Conservation (phyloP, 1,284 basidiomycete species). For the Grifola frondosa region DNA sequence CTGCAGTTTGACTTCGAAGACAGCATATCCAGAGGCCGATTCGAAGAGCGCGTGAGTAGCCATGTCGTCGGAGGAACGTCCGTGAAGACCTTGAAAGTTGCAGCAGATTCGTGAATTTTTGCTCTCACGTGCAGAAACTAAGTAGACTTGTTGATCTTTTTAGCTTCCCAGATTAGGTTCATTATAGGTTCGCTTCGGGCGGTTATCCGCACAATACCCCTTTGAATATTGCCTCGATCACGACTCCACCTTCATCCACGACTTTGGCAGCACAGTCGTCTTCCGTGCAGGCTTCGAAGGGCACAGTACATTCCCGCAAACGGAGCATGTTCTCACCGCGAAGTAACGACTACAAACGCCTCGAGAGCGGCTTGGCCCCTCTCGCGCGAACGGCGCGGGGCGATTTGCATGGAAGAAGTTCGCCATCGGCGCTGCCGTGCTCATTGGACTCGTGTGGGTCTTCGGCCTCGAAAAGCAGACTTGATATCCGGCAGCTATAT, state of each 20-base stretch:
- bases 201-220: not conserved
- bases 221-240: not conserved
- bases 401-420: constrained; percentile 67
- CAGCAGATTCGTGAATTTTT: too few species aligned
- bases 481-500: constrained; percentile 26
- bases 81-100: too few species aligned
- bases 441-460: constrained; percentile 62
- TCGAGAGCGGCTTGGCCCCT: constrained; percentile 63
- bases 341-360: constrained; percentile 58
- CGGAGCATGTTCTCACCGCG: constrained; percentile 41
- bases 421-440: constrained; percentile 50
- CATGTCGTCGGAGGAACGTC: too few species aligned
- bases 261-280: constrained; percentile 8
- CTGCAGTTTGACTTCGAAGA: constrained; percentile 87
- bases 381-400: constrained; percentile 28
- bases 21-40: constrained; percentile 91
- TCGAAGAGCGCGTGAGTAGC: constrained; percentile 93
- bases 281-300: constrained; percentile 5
- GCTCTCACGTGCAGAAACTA: too few species aligned
- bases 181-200: too few species aligned
- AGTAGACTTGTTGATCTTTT: too few species aligned
- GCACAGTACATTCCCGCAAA: constrained; percentile 7
- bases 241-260: not conserved
- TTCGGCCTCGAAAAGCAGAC: constrained; percentile 53
- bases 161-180: too few species aligned